Percentiles rank a stretch among this genome's conserved stretches.
Conservation (phyloP, 805 yeast genomes). For the Blastobotrys attinorum region DNA sequence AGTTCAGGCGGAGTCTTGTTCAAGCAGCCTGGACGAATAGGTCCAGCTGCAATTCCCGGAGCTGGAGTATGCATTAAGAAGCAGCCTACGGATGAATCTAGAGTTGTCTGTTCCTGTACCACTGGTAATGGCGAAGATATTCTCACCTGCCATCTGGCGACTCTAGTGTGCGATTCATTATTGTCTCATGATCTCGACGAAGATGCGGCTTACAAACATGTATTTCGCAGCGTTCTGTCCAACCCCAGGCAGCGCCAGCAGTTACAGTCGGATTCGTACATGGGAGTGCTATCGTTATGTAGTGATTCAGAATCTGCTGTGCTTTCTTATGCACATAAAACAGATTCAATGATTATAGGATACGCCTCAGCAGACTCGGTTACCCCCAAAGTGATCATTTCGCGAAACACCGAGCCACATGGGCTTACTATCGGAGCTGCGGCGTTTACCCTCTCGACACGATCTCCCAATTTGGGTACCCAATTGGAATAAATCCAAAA, state of each 20-base stretch:
- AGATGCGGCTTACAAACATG: neutral
- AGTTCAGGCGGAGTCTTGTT: slow-evolving; percentile 35
- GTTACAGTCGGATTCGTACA: slow-evolving; percentile 12
- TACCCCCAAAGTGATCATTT: neutral
- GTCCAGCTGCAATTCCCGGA: slow-evolving; percentile 36
- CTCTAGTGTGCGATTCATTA: neutral
- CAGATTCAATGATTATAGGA: slow-evolving; percentile 19
- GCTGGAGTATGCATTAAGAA: slow-evolving; percentile 25
- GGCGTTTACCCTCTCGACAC: too few species aligned
- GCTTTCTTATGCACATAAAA: slow-evolving; percentile 17
- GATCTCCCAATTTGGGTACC: too few species aligned
- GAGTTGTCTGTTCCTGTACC: slow-evolving; percentile 22
- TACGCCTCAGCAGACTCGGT: slow-evolving; percentile 6
- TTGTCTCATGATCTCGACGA: slow-evolving; percentile 7
- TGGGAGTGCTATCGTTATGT: slow-evolving; percentile 13
- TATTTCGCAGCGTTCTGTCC: neutral
- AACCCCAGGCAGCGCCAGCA: neutral
- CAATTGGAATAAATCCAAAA: too few species aligned
- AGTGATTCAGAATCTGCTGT: slow-evolving; percentile 2
- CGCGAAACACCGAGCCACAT: too few species aligned
- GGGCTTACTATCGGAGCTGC: too few species aligned
- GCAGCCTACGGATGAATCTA: neutral
- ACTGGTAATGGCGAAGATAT: slow-evolving; percentile 38
- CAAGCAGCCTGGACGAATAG: slow-evolving; percentile 33
- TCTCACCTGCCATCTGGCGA: slow-evolving; percentile 24